These are phyloP conservation scores for Bipolaris victoriae DNA, from an alignment of 2,329 filamentous ascomycete genomes.

Conservation along the genomic window DNA sequence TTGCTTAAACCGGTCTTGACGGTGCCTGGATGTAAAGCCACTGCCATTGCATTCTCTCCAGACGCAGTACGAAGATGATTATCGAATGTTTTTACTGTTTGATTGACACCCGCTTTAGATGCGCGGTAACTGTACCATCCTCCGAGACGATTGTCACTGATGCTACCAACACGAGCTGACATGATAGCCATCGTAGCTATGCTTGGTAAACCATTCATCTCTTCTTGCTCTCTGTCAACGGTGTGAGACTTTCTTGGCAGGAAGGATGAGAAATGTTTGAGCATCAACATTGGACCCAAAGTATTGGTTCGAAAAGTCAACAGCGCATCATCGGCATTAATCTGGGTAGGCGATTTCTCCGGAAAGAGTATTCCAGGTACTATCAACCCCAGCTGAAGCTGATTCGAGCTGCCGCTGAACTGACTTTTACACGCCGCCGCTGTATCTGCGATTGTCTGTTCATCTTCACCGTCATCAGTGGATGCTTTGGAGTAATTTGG, in stretches of 20 bases:
- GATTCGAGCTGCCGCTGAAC: conserved; percentile 56
- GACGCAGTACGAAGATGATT: conserved; percentile 65
- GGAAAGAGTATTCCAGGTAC: conserved; percentile 75
- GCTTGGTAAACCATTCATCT: conserved; percentile 47
- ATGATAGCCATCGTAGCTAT: conserved; percentile 74
- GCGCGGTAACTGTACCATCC: conserved; percentile 85
- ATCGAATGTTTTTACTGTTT: conserved; percentile 74
- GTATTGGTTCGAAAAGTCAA: conserved; percentile 75
- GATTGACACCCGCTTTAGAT: conserved; percentile 76
- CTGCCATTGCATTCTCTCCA: conserved; percentile 67
- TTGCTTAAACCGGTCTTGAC: conserved; percentile 76
- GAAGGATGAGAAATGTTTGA: conserved; percentile 76
- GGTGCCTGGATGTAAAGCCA: conserved; percentile 80
- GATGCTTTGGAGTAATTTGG: background rate
- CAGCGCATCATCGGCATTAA: conserved; percentile 67
- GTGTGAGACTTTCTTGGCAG: conserved; percentile 63
- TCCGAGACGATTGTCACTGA: conserved; percentile 72
- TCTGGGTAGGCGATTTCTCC: conserved; percentile 72
- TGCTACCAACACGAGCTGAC: conserved; percentile 78
- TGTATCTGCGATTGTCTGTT: conserved; percentile 63
- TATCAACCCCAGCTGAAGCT: conserved; percentile 72
- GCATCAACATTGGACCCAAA: conserved; percentile 74
- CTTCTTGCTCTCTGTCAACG: conserved; percentile 8
- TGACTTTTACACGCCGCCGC: conserved; percentile 61
- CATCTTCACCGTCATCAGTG: conserved; percentile 54